Percentiles rank a stretch among this genome's conserved stretches.
phyloP scores from a whole-genome alignment of 2,329 filamentous ascomycete genomes.

The Blastomyces gilchristii region DNA sequence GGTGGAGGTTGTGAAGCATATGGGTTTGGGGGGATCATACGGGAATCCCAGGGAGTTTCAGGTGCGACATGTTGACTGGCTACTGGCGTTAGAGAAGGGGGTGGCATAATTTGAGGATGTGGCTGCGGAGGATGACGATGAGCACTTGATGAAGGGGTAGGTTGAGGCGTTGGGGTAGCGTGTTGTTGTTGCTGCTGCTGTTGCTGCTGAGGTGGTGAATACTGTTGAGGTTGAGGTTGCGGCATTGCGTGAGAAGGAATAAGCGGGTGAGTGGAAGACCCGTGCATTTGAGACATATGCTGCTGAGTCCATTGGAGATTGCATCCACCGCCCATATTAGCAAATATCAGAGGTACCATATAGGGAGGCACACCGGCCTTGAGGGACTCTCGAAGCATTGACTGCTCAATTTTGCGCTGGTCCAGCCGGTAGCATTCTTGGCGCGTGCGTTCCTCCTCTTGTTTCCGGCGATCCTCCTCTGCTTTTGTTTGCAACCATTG shows the following conservation, averaged over 20 bases:
- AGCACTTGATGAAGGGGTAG: conserved; percentile 13
- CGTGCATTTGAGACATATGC: conserved; percentile 41
- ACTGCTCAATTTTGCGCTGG: conserved; percentile 61
- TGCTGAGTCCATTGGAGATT: conserved; percentile 60
- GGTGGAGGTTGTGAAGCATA: conserved; percentile 21
- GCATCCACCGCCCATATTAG: conserved; percentile 54
- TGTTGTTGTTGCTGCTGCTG: conserved; percentile 26
- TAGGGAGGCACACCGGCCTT: conserved; percentile 61
- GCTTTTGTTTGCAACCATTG: conserved; percentile 60
- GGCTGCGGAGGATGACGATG: conserved; percentile 10
- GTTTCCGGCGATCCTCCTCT: conserved; percentile 60
- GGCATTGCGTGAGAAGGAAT: background rate
- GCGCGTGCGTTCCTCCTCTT: conserved; percentile 60
- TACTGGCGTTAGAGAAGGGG: conserved; percentile 17
- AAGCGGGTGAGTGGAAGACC: conserved; percentile 14
- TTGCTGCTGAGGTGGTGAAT: conserved; percentile 23
- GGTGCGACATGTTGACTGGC: conserved; percentile 17
- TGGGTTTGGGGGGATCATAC: conserved; percentile 28
- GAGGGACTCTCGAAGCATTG: conserved; percentile 60
- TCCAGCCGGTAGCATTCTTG: conserved; percentile 58
- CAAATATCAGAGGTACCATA: conserved; percentile 65
- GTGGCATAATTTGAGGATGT: conserved; percentile 13
- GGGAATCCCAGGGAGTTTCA: conserved; percentile 23
- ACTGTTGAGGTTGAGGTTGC: conserved; percentile 13
- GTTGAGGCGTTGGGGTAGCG: conserved; percentile 3